Evolutionary conservation across 2,329 filamentous ascomycete species (phyloP).

Genomic region (Colletotrichum echinochloae): DNA sequence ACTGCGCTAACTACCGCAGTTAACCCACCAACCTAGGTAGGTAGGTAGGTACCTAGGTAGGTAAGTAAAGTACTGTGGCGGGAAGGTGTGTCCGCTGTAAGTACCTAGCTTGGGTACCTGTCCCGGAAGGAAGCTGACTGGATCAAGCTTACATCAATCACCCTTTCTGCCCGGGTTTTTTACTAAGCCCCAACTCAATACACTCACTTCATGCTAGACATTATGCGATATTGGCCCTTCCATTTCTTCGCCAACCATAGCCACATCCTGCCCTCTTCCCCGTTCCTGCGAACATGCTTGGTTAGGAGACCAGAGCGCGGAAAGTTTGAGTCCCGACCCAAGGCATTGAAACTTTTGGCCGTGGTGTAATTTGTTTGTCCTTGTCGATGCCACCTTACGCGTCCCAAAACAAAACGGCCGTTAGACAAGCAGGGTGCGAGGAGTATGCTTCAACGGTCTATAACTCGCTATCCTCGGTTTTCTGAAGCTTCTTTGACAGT

Average conservation of each 20-base stretch:
- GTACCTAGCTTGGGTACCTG: background rate
- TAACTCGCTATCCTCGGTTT: background rate
- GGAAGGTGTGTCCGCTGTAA: background rate
- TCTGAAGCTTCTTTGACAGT: background rate
- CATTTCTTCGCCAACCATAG: background rate
- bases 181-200: conserved; percentile 14
- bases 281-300: background rate
- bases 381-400: conserved; percentile 4
- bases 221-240: conserved; percentile 4
- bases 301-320: conserved; percentile 32
- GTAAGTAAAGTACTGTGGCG: background rate
- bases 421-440: background rate
- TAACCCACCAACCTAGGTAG: background rate
- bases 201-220: background rate
- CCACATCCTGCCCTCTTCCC: background rate
- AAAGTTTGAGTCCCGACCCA: conserved; percentile 36
- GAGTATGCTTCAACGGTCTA: background rate
- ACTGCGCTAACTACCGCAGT: background rate
- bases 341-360: conserved; percentile 37
- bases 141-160: conserved; percentile 26
- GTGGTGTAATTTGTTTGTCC: conserved; percentile 1
- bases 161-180: conserved; percentile 13
- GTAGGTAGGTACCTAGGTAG: too few relatives aligned
- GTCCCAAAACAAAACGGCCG: background rate
- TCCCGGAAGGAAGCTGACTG: conserved; percentile 11